Conservation (phyloP, 805 yeast species). For the Sporopachydermia quercuum region DNA sequence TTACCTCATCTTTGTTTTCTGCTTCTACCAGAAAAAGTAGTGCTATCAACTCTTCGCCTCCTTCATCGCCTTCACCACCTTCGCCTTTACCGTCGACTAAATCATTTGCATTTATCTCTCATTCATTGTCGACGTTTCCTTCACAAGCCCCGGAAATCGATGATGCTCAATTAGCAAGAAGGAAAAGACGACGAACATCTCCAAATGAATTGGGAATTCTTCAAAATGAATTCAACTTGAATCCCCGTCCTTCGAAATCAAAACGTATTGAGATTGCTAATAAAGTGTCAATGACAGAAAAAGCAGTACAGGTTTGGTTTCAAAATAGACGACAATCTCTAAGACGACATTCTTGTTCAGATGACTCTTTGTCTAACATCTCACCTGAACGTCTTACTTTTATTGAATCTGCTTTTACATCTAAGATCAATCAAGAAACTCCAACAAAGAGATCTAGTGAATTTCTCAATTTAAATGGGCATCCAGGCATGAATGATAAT, state of each 20-base stretch:
- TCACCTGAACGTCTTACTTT: background rate
- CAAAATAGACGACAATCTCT: conserved; percentile 86
- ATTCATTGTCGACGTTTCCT: conserved; percentile 81
- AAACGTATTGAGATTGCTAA: conserved; percentile 67
- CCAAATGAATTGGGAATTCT: conserved; percentile 73
- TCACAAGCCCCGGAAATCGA: conserved; percentile 72
- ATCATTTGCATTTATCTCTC: conserved; percentile 77
- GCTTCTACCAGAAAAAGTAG: too few relatives aligned
- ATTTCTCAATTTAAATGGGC: background rate
- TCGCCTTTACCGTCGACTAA: background rate
- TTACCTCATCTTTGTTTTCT: too few relatives aligned
- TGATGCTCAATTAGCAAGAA: conserved; percentile 82
- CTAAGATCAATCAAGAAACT: conserved; percentile 2
- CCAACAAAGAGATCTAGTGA: conserved; percentile 1
- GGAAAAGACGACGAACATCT: conserved; percentile 91
- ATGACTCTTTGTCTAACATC: conserved; percentile 3
- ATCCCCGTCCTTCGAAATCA: conserved; percentile 69
- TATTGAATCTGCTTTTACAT: background rate
- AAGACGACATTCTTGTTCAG: conserved; percentile 14
- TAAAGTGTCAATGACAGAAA: conserved; percentile 85
- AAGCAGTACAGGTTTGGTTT: conserved; percentile 93
- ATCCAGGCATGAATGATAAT: conserved; percentile 2
- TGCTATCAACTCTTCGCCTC: too few relatives aligned
- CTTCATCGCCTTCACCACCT: conserved; percentile 1
- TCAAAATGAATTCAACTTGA: conserved; percentile 61